Evolutionary conservation across 306 rosid genomes (phyloP), one percentile per base, ranked within the genome.

Genomic region (Mimosa pudica): DNA sequence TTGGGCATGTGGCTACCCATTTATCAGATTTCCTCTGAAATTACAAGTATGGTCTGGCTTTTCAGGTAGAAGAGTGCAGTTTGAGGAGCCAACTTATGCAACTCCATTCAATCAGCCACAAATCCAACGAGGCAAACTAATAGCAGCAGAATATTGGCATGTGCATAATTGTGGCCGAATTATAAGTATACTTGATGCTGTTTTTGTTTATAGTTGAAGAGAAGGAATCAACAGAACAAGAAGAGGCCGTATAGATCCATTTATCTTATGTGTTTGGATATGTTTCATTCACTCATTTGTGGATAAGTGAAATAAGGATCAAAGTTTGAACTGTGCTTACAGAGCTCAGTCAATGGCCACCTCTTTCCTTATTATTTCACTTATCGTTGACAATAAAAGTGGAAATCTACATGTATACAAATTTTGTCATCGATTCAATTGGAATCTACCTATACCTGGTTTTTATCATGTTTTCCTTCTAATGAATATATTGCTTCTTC

Each of bases 31-130:
- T 32, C 20, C 0, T 2, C 18, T 33, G 20, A 35, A 35, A 13
- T 65, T 14, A 7, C 30, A 3, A 76, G 79, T 58, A 30, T 52
- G 77, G 24, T 75, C 52, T 71, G 38, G 38, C 54, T 84, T 86
- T 78, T 87, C 88, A 92, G 94, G 90, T 93, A 79, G 92, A 93
- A 61, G 98, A 93, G 82, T 87, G 89, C 84, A 89, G 93, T 85
- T 87, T 91, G 83, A 88, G 92, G 86, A 85, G 92, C 35, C 98
- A 88, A 38, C 78, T 87, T 48, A 87, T 93, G 33, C 97, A 93
- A 83, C 80, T 85, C 54, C 81, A 82, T 82, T 71, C 79, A 2
- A 8, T 76, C 62, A 52, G 71, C 78, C 78, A 76, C 32, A 64
- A 81, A 54, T 49, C 61, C 52, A 20, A 47, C 44, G 52, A 12